phyloP scores from a whole-genome alignment of 2,329 filamentous ascomycete species.

The Cladosporium sp. region DNA sequence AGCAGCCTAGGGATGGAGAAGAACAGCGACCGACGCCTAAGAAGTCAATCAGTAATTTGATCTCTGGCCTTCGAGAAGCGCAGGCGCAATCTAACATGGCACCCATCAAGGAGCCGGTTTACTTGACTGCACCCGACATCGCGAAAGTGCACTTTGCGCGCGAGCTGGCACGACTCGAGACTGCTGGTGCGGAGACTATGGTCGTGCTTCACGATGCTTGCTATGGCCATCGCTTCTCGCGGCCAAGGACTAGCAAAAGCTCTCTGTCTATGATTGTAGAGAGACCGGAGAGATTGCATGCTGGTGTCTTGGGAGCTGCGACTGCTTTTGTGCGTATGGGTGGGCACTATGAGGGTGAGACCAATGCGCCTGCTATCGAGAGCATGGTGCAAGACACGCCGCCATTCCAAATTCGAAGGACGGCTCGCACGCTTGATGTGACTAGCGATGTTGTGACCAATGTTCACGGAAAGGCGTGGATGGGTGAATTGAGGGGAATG shows the following conservation, averaged over 20 bases:
- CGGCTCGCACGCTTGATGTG: constrained; percentile 65
- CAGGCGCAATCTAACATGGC: constrained; percentile 28
- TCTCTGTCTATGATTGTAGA: constrained; percentile 82
- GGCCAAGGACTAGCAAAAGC: constrained; percentile 70
- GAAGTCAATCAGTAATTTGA: constrained; percentile 31
- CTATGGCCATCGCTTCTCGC: constrained; percentile 88
- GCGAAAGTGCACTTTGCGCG: constrained; percentile 58
- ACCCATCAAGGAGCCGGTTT: constrained; percentile 29
- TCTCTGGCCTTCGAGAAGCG: constrained; percentile 29
- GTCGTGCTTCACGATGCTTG: constrained; percentile 90
- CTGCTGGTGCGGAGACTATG: constrained; percentile 56
- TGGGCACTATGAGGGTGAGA: constrained; percentile 68
- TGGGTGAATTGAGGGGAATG: constrained; percentile 83
- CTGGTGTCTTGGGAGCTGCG: constrained; percentile 75
- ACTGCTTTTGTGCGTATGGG: constrained; percentile 89
- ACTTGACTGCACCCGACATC: constrained; percentile 27
- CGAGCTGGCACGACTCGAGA: constrained; percentile 60
- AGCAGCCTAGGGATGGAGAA: constrained; percentile 16
- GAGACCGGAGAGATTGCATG: constrained; percentile 83
- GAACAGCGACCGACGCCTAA: constrained; percentile 29
- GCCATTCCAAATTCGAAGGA: constrained; percentile 81
- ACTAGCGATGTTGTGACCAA: constrained; percentile 76
- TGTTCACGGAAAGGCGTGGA: constrained; percentile 88
- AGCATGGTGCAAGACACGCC: constrained; percentile 51
- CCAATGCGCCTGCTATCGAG: constrained; percentile 55